These are phyloP conservation scores for Guyanaporus albipodus DNA, from an alignment of 768 basidiomycete genomes.

Conservation along the genomic window DNA sequence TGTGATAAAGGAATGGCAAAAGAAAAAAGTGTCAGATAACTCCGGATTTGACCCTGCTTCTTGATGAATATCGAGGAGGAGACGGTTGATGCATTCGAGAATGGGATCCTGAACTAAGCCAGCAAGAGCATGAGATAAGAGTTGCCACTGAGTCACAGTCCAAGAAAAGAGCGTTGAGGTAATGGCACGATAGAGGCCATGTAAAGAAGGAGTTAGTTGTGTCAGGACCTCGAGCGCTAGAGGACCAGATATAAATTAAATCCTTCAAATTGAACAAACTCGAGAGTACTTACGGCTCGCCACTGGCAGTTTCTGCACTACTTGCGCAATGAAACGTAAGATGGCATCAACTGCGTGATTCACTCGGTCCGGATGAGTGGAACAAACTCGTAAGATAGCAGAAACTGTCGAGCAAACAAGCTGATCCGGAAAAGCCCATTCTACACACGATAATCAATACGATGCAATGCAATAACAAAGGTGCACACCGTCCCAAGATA, in stretches of 20 bases:
- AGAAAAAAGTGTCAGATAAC: conserved; percentile 38
- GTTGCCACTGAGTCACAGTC: conserved; percentile 62
- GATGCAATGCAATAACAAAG: neutral
- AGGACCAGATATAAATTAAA: neutral
- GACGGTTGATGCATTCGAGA: conserved; percentile 69
- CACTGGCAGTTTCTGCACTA: conserved; percentile 51
- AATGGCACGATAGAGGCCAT: conserved; percentile 84
- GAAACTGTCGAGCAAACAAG: conserved; percentile 76
- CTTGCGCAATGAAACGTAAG: conserved; percentile 51
- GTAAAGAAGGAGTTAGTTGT: conserved; percentile 75
- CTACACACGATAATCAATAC: conserved; percentile 36
- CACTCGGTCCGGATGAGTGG: conserved; percentile 46
- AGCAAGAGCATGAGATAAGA: conserved; percentile 49
- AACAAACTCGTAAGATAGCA: conserved; percentile 66
- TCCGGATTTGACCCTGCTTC: conserved; percentile 45
- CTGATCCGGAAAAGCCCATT: conserved; percentile 86
- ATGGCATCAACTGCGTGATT: conserved; percentile 55
- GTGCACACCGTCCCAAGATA: conserved; percentile 73
- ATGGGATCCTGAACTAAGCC: conserved; percentile 60
- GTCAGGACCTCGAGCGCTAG: conserved; percentile 69
- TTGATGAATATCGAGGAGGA: conserved; percentile 58
- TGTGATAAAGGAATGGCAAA: conserved; percentile 65
- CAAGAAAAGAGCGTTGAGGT: conserved; percentile 75
- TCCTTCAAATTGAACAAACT: neutral
- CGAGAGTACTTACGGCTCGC: conserved; percentile 46